A percentile compares a stretch with the other conserved stretches of the same genome.
phyloP scores from a whole-genome alignment of 257 asterid genomes.

The Haberlea rhodopensis region DNA sequence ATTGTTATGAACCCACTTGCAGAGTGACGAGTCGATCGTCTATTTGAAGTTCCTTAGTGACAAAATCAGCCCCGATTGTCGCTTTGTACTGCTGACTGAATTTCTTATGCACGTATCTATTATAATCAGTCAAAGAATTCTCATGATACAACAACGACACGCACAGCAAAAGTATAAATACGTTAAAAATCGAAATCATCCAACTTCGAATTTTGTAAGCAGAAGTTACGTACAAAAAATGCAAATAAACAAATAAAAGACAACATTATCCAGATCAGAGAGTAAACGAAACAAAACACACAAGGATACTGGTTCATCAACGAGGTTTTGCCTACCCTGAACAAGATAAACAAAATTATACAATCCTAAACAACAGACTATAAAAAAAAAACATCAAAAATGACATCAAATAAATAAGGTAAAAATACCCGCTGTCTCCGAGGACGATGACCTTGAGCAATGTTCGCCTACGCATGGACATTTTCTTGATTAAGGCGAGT shows the following conservation, averaged over 20 bases:
- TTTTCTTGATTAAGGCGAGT: conserved; percentile 32
- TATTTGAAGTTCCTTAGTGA: conserved; percentile 88
- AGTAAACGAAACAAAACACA: neutral
- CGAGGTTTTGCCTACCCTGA: conserved; percentile 98
- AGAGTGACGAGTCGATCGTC: conserved; percentile 93
- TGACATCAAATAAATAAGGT: conserved; percentile 7
- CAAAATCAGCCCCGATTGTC: conserved; percentile 98
- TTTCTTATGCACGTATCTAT: conserved; percentile 89
- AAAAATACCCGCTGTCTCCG: conserved; percentile 91
- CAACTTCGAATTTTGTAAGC: neutral
- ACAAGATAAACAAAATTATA: conserved; percentile 18
- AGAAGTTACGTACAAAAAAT: neutral
- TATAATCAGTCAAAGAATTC: conserved; percentile 40
- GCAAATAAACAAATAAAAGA: neutral
- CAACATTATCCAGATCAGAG: neutral
- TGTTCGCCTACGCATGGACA: conserved; percentile 88
- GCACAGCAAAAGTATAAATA: neutral
- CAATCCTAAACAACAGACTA: neutral
- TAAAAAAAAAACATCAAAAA: neutral
- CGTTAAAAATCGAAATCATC: neutral
- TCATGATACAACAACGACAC: neutral
- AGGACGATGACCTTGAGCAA: conserved; percentile 98
- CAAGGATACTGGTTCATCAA: conserved; percentile 97
- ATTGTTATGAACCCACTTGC: conserved; percentile 54
- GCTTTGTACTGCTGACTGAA: conserved; percentile 97